Base-by-base conservation (phyloP, 2,329 filamentous ascomycete species). In the Aspergillus intermedius region DNA sequence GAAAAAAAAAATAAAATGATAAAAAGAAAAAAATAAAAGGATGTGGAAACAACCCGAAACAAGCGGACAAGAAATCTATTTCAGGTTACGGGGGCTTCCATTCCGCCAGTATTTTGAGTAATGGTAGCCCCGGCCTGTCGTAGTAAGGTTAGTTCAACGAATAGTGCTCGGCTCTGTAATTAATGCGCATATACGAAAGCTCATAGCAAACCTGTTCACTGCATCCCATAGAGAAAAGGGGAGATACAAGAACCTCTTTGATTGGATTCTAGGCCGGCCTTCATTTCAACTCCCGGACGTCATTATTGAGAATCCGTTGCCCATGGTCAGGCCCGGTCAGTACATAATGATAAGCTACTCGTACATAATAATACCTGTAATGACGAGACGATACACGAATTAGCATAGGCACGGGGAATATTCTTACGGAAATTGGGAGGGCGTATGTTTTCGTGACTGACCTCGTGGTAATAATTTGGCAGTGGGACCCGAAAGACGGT, bases 1-100 rank as follows among this genome's bases (percentile, higher is more conserved):
- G 5, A 21, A 39, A 39, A 22, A 22, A 13, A 12, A 19, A 40
- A 22, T 9, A 37, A 37, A 19, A 19, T 19, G 17, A n/a, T 17
- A 37, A 37, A 19, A 19, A 19, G 17, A 37, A 37, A 6, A 15
- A 37, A 7, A n/a, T 17, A 37, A 45, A 43, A 51, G 44, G 37
- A 40, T 48, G 55, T 57, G 55, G 58, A 50, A 45, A 51, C 54
- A 42, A 19, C 49, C 49, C 54, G 56, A 59, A 58, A 55, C 51
- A 53, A 43, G 49, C 56, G 43, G 48, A 50, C 21, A 37, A 43
- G 44, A 50, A 51, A 52, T 49, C 57, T 60, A 60, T 60, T 60
- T 58, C 54, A 49, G 50, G 54, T 48, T 49, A 58, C 53, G 49
- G 52, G 49, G 53, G 46, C 45, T 30, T 46, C 40, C 32, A 22